Evolutionary conservation across 257 asterid genomes (phyloP), one percentile per base, ranked within the genome.

Genomic region (Anisodus acutangulus): DNA sequence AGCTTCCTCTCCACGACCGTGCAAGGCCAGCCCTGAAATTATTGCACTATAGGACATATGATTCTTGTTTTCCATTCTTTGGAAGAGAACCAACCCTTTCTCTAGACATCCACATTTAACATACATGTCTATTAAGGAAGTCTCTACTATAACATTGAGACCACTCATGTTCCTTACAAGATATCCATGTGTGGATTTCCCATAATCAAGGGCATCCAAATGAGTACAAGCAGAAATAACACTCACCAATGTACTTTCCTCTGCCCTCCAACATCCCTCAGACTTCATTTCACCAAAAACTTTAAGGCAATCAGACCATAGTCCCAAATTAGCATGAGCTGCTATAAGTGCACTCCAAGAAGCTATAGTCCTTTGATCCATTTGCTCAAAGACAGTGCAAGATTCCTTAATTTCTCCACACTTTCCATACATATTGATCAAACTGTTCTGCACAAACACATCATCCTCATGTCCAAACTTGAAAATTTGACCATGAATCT

Each of bases 271-370:
- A 59, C 84, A 57, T 22, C 88, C 90, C 58, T 88, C 91, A 19
- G 22, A 16, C 55, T 83, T 90, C 98, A 95, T 92, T 11, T 68
- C 78, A 31, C 81, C 31, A 62, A 93, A 93, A 17, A 95, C 80
- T 71, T 81, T 8, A 55, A 95, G 86, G 82, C 97, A 95, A 43
- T 94, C 95, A 67, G 19, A 64, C 97, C 97, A 93, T 89, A 88
- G 76, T 57, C 95, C 92, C 72, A 74, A 54, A 69, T 82, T 90
- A 3, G 94, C 95, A 88, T 93, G 89, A 78, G 91, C 92, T 55
- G 95, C 91, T 45, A 95, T 88, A 2, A 95, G 51, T 35, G 99
- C 92, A 87, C 98, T 95, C 98, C 99, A 95, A 74, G 99, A 93
- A 90, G 96, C 97, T 15, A 90, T 79, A 4, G 92, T 90, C 86